Percentiles rank a stretch among this genome's conserved stretches.
Conservation (phyloP, 208 protist species). For the Acanthamoeba sp. region DNA sequence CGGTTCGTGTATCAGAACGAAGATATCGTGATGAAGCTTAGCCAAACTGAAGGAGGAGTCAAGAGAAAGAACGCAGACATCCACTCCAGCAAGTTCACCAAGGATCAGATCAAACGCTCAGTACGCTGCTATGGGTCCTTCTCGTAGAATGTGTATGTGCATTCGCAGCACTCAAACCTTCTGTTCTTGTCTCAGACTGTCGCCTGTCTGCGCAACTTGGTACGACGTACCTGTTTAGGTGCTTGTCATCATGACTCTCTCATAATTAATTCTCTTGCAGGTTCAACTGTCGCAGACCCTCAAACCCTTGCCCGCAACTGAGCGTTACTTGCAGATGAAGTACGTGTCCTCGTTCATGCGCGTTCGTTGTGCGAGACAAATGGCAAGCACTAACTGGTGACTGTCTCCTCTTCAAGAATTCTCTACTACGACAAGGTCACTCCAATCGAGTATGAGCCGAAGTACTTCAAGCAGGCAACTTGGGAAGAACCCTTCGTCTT, state of each 20-base stretch:
- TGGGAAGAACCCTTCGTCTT: conserved; percentile 65
- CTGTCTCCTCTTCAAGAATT: background rate
- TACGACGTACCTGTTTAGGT: background rate
- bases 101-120: conserved; percentile 41
- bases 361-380: background rate
- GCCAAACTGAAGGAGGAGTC: background rate
- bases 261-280: background rate
- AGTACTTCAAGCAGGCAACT: conserved; percentile 69
- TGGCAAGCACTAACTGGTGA: background rate
- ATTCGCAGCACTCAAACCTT: too few relatives aligned
- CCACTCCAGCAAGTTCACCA: conserved; percentile 10
- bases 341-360: background rate
- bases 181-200: background rate
- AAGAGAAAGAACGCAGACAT: conserved; percentile 12
- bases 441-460: conserved; percentile 50
- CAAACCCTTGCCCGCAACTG: conserved; percentile 42
- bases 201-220: conserved; percentile 40
- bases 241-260: background rate
- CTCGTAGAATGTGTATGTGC: too few relatives aligned
- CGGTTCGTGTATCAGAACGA: conserved; percentile 56
- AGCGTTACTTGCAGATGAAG: conserved; percentile 70
- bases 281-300: conserved; percentile 58
- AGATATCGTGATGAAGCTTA: conserved; percentile 6
- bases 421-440: conserved; percentile 69
- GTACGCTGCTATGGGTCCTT: too few relatives aligned